Conservation (phyloP, 352 stramenopile species). For the Phytopythium cucurbitacearum region DNA sequence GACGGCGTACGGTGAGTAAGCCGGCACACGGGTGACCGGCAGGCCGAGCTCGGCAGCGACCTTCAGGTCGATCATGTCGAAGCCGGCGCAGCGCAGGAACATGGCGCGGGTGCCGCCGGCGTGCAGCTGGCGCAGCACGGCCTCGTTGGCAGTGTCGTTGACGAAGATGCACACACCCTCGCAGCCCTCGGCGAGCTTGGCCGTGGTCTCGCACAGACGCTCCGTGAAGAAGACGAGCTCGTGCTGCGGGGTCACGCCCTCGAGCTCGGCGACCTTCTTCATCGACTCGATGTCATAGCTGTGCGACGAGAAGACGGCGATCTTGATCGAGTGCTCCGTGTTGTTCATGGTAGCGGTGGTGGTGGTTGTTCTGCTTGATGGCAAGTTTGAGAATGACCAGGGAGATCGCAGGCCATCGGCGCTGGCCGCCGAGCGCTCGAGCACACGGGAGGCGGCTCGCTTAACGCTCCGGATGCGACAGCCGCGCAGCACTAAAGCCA, state of each 20-base stretch:
- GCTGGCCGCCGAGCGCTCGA: no score
- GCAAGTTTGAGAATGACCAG: not conserved
- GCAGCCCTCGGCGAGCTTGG: conserved; percentile 43
- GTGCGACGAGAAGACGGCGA: conserved; percentile 56
- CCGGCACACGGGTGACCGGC: conserved; percentile 56
- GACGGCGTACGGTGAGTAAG: conserved; percentile 78
- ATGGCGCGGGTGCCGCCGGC: conserved; percentile 50
- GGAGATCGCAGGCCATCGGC: not conserved
- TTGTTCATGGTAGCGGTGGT: not conserved
- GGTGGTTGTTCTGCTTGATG: not conserved
- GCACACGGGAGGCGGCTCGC: no score
- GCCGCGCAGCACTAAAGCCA: no score
- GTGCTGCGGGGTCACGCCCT: conserved; percentile 34
- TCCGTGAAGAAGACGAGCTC: conserved; percentile 53
- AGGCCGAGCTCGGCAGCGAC: conserved; percentile 56
- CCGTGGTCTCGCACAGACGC: conserved; percentile 43
- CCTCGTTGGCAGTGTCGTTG: conserved; percentile 72
- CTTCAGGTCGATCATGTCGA: conserved; percentile 72
- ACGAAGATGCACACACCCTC: conserved; percentile 82
- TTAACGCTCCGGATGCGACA: no score
- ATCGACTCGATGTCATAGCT: conserved; percentile 51
- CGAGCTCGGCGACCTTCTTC: conserved; percentile 30
- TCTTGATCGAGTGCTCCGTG: conserved; percentile 27
- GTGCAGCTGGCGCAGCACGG: conserved; percentile 43
- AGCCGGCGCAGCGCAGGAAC: conserved; percentile 78